Base-by-base conservation (phyloP, 345 rosid genomes). In the Trapa incisa region DNA sequence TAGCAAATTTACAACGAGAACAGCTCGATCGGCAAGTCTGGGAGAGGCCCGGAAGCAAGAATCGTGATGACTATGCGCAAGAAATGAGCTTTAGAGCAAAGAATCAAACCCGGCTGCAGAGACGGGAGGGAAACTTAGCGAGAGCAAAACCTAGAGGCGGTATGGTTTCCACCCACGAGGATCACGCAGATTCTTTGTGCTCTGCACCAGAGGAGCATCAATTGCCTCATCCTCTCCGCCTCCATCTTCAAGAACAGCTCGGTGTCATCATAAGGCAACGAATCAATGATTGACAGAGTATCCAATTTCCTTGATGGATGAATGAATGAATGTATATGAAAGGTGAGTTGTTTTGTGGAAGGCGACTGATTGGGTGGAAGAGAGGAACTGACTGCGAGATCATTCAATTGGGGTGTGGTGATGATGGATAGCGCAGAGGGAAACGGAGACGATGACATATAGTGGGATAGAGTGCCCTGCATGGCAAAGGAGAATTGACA, bases 131-230 rank as follows among this genome's bases (percentile, higher is more conserved):
- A n/a, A 15, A 11, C 48, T 75, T 82, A 85, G 75, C 89, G 85
- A 61, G 81, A 75, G 57, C 85, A 85, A 74, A 82, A 82, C 78
- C 85, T 82, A 67, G 83, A 74, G 61, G 89, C 85, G 62, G 86
- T 85, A 75, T 85, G 86, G 74, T 85, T 85, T 50, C 86, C 86
- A 80, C 86, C 89, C 85, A 80, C 79, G 66, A 85, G 86, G 53
- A 79, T 75, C 36, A 75, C 80, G 65, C 82, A 75, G n/a, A 54
- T 71, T 67, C 50, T 73, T 82, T 32, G 76, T 47, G 65, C 63
- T 75, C 83, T 67, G 71, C 77, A 74, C 80, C 79, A 75, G 38
- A 82, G 75, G 63, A 75, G 68, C 70, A 82, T 67, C 86, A 82
- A 70, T 67, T 70, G 72, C 71, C 42, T 79, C 56, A 70, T 72